phyloP scores from a whole-genome alignment of 2,329 filamentous ascomycete genomes.

The Westerdykella aurantiaca region DNA sequence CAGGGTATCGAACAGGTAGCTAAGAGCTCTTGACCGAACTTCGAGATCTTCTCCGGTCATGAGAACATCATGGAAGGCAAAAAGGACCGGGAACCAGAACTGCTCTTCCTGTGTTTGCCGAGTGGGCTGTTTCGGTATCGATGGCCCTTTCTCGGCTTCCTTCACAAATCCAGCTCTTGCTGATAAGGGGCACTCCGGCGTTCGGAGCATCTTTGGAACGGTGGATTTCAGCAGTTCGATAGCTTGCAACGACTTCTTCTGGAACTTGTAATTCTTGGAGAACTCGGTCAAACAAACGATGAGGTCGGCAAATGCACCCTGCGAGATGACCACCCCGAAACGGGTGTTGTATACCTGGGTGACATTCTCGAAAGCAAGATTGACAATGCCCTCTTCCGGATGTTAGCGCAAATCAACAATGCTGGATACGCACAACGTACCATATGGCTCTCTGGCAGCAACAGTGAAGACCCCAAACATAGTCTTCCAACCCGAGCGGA shows the following conservation, averaged over 20 bases:
- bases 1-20: conserved; percentile 93
- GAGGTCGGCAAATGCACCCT: conserved; percentile 93
- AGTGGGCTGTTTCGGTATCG: conserved; percentile 57
- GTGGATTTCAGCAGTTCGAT: conserved; percentile 93
- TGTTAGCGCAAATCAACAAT: conserved; percentile 10
- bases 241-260: conserved; percentile 95
- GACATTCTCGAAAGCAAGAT: conserved; percentile 94
- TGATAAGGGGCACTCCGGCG: conserved; percentile 88
- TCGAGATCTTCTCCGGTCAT: conserved; percentile 99
- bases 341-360: conserved; percentile 91
- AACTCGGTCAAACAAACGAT: conserved; percentile 97
- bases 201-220: conserved; percentile 90
- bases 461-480: conserved; percentile 99
- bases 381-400: conserved; percentile 79
- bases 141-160: conserved; percentile 44
- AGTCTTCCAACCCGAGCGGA: conserved; percentile 94
- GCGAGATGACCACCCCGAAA: conserved; percentile 92
- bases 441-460: conserved; percentile 82
- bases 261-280: conserved; percentile 96
- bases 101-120: conserved; percentile 91
- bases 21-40: conserved; percentile 79
- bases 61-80: conserved; percentile 96
- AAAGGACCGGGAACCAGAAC: conserved; percentile 97
- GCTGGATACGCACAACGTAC: conserved; percentile 35
- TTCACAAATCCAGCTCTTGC: conserved; percentile 52